Conservation (phyloP, 345 rosid genomes). For the Acer negundo region DNA sequence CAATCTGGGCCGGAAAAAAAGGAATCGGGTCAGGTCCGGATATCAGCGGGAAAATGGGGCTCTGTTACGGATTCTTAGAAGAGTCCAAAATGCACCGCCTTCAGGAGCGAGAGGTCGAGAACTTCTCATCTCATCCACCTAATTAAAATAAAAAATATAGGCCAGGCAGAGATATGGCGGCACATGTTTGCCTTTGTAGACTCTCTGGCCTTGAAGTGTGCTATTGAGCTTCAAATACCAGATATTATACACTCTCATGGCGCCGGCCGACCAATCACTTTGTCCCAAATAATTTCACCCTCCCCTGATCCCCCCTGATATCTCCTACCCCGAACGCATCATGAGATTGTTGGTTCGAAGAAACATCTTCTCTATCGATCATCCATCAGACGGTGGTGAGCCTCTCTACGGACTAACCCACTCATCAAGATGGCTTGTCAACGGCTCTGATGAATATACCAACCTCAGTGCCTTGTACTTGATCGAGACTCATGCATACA, state of each 20-base stretch:
- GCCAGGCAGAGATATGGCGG: constrained; percentile 27
- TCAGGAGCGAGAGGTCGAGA: too few species aligned
- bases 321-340: constrained; percentile 23
- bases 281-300: constrained; percentile 28
- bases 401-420: constrained; percentile 28
- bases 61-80: too few species aligned
- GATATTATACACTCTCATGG: constrained; percentile 29
- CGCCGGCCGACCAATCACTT: constrained; percentile 7
- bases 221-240: constrained; percentile 35
- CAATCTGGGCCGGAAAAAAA: too few species aligned
- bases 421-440: constrained; percentile 38
- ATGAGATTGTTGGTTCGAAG: constrained; percentile 31
- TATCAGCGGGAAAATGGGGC: too few species aligned
- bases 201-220: constrained; percentile 33
- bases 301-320: constrained; percentile 2
- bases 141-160: background rate
- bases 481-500: constrained; percentile 30
- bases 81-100: too few species aligned
- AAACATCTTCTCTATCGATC: constrained; percentile 21
- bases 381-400: constrained; percentile 22
- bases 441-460: constrained; percentile 6
- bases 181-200: constrained; percentile 24
- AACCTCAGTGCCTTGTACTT: constrained; percentile 34
- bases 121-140: too few species aligned
- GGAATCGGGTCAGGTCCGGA: too few species aligned